Evolutionary conservation across 148 eudicot species (phyloP), one percentile per base, ranked within the genome.

Genomic region (Persicaria maculosa): DNA sequence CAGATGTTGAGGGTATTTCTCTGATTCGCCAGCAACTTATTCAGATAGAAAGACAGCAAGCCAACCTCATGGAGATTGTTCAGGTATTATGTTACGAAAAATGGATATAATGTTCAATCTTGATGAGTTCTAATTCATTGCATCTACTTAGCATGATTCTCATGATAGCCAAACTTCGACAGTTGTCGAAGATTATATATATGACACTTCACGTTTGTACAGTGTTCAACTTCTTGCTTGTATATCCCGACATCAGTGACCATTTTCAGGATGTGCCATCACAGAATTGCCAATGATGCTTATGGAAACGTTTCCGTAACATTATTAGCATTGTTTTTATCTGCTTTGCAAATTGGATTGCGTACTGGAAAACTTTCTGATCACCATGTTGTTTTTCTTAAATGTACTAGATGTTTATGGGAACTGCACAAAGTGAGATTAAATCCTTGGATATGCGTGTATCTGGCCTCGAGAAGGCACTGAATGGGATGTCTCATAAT

Each of bases 21-120:
- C 47, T 84, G 82, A 85, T 91, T 40, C 81, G 85, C 14, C 74
- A 82, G 79, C 97, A 91, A 75, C 97, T 91, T 80, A 47, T 79
- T 77, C 97, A 89, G 84, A 91, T 91, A 52, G 91, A 91, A 79
- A 86, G 83, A 72, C 97, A 89, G 72, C 97, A 91, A 73, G 82
- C 90, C 65, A 83, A 68, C 77, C 84, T 91, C 62, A 64, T 86
- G 17, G 83, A 81, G 62, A 88, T 89, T 57, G 85, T 91, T 44
- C 93, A 87, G 97, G 97, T 89, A 79, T n/a, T 47, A 9, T 47
- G 50, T 47, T 50, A 44, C 64, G 7, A 58, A 72, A 20, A 17
- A 9, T 52, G 57, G 72, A 46, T 36, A 71, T 48, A 6, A 48
- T 6, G 9, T 61, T 8, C 31, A 4, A 6, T 10, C 17, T 55